Base-by-base conservation (phyloP, 192 early-diverging fungal species). In the Backusella morwellensis region DNA sequence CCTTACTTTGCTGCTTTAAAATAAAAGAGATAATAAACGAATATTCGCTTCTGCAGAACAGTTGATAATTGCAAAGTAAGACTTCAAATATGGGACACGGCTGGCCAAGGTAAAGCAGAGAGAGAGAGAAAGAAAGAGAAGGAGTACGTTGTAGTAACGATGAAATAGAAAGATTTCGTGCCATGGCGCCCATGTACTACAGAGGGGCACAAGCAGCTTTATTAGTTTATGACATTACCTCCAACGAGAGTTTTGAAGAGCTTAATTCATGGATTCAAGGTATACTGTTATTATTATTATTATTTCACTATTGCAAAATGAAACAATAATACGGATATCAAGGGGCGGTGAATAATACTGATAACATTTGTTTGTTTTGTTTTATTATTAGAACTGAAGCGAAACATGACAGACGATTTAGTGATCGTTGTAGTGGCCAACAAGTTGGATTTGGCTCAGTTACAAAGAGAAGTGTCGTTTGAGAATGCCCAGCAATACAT, bases 81-180 rank as follows among this genome's bases (percentile, higher is more conserved):
- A 59, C 86, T 93, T 38, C 92, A 93, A 81, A 92, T 93, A 68
- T 94, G 92, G 97, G 97, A 99, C 81, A 97, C 96, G 11, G 94
- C 96, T 14, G 96, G 96, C 0, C 87, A 91, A 82, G 90, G 90
- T 75, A 85, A 75, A 47, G 6, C 8, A 73, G 44, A 73, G 23
- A 35, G 14, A 72, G 9, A 54, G 14, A 72, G 19, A 26, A 3
- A 26, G 21, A 14, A 36, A 35, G 32, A 32, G 32, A 32, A 32
- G 32, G 32, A 52, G 17, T 50, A 19, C 47, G 34, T 9, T 21
- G 23, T 54, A 40, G 56, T 56, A 70, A 73, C 36, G 19, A 17
- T 68, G 59, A 35, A 73, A 41, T 70, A 82, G 92, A 92, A 81
- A 86, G 92, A 34, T 93, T 93, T 83, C 85, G 92, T 66, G 89